These are phyloP conservation scores for Orbilia ellipsospora DNA, from an alignment of 2,329 filamentous ascomycete species.

Conservation along the genomic window DNA sequence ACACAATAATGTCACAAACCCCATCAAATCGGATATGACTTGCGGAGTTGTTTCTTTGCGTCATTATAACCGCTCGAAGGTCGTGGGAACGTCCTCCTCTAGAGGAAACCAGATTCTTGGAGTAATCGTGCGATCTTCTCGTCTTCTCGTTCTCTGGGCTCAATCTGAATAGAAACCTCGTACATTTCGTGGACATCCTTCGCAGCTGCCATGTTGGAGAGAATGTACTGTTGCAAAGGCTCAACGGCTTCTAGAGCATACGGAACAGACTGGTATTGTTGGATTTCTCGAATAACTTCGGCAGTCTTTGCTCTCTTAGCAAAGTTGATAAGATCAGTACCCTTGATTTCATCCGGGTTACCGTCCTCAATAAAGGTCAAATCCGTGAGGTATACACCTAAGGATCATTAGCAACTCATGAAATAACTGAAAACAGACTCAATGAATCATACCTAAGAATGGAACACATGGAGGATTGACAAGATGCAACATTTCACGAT, in stretches of 20 bases:
- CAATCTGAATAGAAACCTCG: constrained; percentile 91
- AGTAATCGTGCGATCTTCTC: constrained; percentile 94
- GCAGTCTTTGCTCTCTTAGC: constrained; percentile 97
- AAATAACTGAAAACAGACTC: neutral
- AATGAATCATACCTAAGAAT: constrained; percentile 80
- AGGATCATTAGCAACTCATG: constrained; percentile 1
- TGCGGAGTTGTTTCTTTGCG: constrained; percentile 37
- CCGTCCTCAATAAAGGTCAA: constrained; percentile 98
- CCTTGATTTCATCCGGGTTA: constrained; percentile 95
- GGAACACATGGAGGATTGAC: constrained; percentile 97
- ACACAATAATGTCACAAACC: constrained; percentile 35
- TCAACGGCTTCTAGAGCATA: constrained; percentile 89
- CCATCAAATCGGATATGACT: constrained; percentile 32
- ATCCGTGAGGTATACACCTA: constrained; percentile 95
- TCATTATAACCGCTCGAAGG: constrained; percentile 43
- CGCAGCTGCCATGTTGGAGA: constrained; percentile 94
- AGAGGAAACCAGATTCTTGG: constrained; percentile 60
- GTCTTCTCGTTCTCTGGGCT: constrained; percentile 95
- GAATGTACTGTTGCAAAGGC: constrained; percentile 95
- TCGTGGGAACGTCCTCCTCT: constrained; percentile 52
- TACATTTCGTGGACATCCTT: constrained; percentile 99
- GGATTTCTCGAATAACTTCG: constrained; percentile 97
- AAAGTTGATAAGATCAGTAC: constrained; percentile 97
- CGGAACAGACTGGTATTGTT: constrained; percentile 98
- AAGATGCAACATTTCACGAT: constrained; percentile 89